Base-by-base conservation (phyloP, 2,329 filamentous ascomycete genomes). In the Gnomoniopsis smithogilvyi region DNA sequence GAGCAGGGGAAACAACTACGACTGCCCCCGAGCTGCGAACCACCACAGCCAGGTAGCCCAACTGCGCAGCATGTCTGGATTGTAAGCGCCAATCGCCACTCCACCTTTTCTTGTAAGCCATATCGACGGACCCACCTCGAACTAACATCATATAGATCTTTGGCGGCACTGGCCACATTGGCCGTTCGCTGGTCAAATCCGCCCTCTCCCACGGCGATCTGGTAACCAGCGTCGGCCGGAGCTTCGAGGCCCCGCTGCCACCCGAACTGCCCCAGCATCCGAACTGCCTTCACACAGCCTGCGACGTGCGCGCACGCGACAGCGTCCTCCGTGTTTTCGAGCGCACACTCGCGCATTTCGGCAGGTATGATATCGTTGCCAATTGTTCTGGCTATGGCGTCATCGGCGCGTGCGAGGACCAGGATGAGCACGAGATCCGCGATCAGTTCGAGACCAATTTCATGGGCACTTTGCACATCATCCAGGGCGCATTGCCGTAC, bases 361-460 rank as follows among this genome's bases (percentile, higher is more conserved):
- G 90, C 0, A 86, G 86, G 60, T 83, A 97, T 64, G 94, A 98
- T 70, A 85, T 96, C 54, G 89, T 98, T 59, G 93, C 89, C 66
- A 98, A 96, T 73, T 96, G 92, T 75, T 93, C 92, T 14, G 94
- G 94, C 17, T 97, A 96, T 74, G 94, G 93, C 55, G 92, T 99
- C 56, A 96, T 98, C 66, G 94, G 92, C 30, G 88, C 94, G 1
- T 97, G 93, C 74, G 95, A 98, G 75, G 95, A 98, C 74, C 95
- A 98, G 76, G 92, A 97, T 72, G 92, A 96, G 71, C 88, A 92
- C 72, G 95, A 98, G 70, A 84, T 98, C 66, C 90, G 92, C 60
- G 94, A 96, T 68, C 95, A 98, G 73, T 97, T 98, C 75, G 92
- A 96, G 78, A 97, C 93, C 22, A 99, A 99, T 74, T 96, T 97